Evolutionary conservation across 768 basidiomycete genomes (phyloP).

Genomic region (Tricholoma sp.): DNA sequence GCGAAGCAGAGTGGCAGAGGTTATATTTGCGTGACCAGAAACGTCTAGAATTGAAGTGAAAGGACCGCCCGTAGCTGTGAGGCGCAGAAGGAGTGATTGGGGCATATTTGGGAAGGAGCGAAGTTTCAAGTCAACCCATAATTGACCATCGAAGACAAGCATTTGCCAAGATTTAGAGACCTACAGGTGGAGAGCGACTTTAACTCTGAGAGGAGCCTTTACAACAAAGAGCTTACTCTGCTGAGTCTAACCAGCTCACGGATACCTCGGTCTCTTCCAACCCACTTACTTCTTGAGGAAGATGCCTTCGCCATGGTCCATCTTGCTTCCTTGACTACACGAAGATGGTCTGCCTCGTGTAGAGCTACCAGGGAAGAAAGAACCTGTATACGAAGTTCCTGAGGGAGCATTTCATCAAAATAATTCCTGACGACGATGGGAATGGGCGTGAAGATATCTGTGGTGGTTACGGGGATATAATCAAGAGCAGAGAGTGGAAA

Average conservation of each 20-base stretch:
- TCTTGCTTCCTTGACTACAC: constrained; percentile 34
- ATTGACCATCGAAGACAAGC: constrained; percentile 79
- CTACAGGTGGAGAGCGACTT: constrained; percentile 28
- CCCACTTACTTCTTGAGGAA: constrained; percentile 63
- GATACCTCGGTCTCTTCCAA: constrained; percentile 68
- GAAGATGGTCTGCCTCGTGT: constrained; percentile 55
- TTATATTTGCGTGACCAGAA: constrained; percentile 52
- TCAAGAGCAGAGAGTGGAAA: constrained; percentile 59
- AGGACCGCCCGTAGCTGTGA: constrained; percentile 53
- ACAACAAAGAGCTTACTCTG: constrained; percentile 49
- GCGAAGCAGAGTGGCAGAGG: constrained; percentile 43
- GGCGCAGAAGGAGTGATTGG: constrained; percentile 41
- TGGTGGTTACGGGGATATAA: constrained; percentile 42
- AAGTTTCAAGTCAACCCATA: constrained; percentile 72
- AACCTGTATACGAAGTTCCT: constrained; percentile 62
- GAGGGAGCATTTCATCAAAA: constrained; percentile 69
- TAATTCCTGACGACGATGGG: constrained; percentile 45
- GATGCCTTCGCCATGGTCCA: constrained; percentile 63
- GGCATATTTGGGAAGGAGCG: constrained; percentile 57
- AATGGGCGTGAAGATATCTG: constrained; percentile 50
- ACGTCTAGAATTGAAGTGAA: constrained; percentile 63
- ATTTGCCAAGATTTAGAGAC: constrained; percentile 74
- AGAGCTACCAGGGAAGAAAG: constrained; percentile 50
- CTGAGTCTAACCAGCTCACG: constrained; percentile 76
- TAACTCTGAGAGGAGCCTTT: not conserved